Evolutionary conservation across 306 rosid genomes (phyloP).

Genomic region (Elaeagnus macrophylla): DNA sequence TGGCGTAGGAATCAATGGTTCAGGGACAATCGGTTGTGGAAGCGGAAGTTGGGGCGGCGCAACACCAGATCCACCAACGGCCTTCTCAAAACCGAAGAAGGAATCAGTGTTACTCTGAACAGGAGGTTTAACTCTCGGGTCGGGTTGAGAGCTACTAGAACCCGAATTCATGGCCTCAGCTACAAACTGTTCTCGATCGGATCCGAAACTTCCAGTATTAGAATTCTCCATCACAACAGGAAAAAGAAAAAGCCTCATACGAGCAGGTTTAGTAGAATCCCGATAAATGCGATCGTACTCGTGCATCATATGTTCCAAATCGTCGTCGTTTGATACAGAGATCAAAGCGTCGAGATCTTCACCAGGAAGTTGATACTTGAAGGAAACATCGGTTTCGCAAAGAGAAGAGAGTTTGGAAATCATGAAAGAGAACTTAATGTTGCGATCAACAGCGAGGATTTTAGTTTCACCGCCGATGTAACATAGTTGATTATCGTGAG

Average conservation of each 20-base stretch:
- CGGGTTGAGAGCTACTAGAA: slow-evolving; percentile 18
- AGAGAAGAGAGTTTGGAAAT: slow-evolving; percentile 54
- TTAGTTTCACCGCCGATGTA: slow-evolving; percentile 91
- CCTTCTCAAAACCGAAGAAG: slow-evolving; percentile 53
- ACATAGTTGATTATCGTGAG: slow-evolving; percentile 77
- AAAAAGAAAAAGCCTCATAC: slow-evolving; percentile 78
- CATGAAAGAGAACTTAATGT: slow-evolving; percentile 44
- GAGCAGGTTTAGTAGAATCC: slow-evolving; percentile 47
- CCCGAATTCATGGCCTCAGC: slow-evolving; percentile 39
- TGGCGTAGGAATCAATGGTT: slow-evolving; percentile 25
- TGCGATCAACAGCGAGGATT: slow-evolving; percentile 82
- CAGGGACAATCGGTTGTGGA: slow-evolving; percentile 29
- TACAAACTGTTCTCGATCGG: slow-evolving; percentile 48
- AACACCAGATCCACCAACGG: not conserved
- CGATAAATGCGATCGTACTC: slow-evolving; percentile 89
- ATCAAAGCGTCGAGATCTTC: slow-evolving; percentile 91
- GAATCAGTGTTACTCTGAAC: slow-evolving; percentile 41
- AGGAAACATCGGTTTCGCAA: slow-evolving; percentile 45
- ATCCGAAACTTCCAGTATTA: slow-evolving; percentile 20
- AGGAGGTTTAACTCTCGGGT: slow-evolving; percentile 30
- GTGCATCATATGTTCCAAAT: slow-evolving; percentile 92
- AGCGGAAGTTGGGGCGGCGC: slow-evolving; percentile 17
- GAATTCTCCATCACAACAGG: not conserved
- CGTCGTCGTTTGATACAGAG: slow-evolving; percentile 86
- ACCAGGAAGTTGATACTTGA: slow-evolving; percentile 95